Base-by-base conservation (phyloP, 805 yeast species). In the Wickerhamiella azyma region DNA sequence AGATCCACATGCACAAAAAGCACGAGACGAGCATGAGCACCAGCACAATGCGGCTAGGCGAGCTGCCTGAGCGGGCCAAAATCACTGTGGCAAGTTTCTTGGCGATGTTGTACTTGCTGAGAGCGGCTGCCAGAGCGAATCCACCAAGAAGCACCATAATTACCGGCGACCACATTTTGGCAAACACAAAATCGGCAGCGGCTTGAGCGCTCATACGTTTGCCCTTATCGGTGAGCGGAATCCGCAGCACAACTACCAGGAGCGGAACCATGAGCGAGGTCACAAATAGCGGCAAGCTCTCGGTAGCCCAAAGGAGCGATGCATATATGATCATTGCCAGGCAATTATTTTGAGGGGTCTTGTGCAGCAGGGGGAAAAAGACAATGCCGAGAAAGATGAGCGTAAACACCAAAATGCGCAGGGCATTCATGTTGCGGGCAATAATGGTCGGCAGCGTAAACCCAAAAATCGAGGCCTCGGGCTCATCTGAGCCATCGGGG, bases 161-260 rank as follows among this genome's bases (percentile, higher is more conserved):
- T 13, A 86, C 94, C 1, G 96, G 85, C 7, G 88, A 79, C 96
- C 96, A 89, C 97, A 89, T 89, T 16, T 86, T 69, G 1, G 85
- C 69, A 52, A 92, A 75, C 45, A 89, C 84, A 58, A 72, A 84
- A 55, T 77, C 76, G 0, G 94, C 73, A 1, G 96, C 88, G 7
- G 74, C 82, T 0, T 75, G 66, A 1, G 89, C 79, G 1, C 58
- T 51, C 71, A 88, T 67, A 0, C 77, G 69, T 5, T 42, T 39
- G 13, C 58, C 59, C 24, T 55, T 50, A 2, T 30, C 18, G 13
- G 42, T 41, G 1, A 59, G 47, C n/a, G 68, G 67, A 1, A 85
- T 86, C 2, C 78, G 74, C 17, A 85, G 68, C 0, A 77, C 61
- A 1, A 92, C 94, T 36, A 85, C 76, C 43, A 89, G 65, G 39